Conservation (phyloP, 139 green algal species). For the Chlorella sp. region DNA sequence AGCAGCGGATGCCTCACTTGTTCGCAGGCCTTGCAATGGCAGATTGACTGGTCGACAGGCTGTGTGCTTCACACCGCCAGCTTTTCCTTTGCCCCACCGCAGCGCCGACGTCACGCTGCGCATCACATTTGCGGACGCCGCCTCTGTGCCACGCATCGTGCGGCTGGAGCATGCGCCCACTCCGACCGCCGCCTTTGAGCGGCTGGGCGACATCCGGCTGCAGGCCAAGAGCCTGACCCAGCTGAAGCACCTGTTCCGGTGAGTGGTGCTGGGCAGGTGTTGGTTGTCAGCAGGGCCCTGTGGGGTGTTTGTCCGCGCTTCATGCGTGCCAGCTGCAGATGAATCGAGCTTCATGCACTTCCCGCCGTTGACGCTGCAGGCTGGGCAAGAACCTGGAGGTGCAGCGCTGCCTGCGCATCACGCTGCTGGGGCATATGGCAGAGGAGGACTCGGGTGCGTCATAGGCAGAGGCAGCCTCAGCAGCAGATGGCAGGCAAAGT, state of each 20-base stretch:
- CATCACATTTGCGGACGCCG: constrained; percentile 43
- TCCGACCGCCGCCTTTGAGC: constrained; percentile 41
- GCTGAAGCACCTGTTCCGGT: constrained; percentile 52
- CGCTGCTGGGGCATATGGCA: constrained; percentile 44
- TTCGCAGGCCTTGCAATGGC: too few relatives aligned
- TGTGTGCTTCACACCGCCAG: too few relatives aligned
- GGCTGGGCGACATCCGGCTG: constrained; percentile 45
- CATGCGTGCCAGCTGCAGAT: not conserved
- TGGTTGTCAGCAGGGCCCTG: too few relatives aligned
- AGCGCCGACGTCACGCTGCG: constrained; percentile 40
- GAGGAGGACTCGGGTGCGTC: constrained; percentile 6
- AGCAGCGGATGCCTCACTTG: too few relatives aligned
- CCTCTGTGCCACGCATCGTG: constrained; percentile 33
- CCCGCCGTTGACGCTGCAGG: not conserved
- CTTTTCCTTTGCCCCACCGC: not conserved
- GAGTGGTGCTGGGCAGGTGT: too few relatives aligned
- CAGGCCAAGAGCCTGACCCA: constrained; percentile 36
- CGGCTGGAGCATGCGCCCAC: constrained; percentile 38
- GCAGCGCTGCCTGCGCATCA: constrained; percentile 55
- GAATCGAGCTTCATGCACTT: not conserved
- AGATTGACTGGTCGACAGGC: too few relatives aligned
- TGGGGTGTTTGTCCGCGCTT: too few relatives aligned
- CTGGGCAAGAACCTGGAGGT: constrained; percentile 42
- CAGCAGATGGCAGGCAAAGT: too few relatives aligned
- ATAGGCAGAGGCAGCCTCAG: too few relatives aligned